These are phyloP conservation scores for Taxillus chinensis DNA, from an alignment of 164 flowering plant species.

Conservation along the genomic window DNA sequence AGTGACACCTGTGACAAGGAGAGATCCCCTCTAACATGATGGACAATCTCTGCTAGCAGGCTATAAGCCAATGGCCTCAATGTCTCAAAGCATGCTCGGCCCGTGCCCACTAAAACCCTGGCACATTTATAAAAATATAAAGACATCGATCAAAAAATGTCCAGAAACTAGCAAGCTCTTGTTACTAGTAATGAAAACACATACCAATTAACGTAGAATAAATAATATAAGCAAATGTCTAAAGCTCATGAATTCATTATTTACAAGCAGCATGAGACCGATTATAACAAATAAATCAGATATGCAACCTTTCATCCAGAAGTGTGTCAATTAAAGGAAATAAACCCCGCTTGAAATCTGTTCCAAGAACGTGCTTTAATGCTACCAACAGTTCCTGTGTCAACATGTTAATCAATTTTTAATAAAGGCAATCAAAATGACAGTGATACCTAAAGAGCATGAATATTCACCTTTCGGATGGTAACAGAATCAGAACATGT, in stretches of 20 bases:
- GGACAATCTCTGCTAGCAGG: slow-evolving; percentile 92
- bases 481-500: slow-evolving; percentile 95
- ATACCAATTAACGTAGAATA: neutral
- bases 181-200: neutral
- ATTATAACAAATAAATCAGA: neutral
- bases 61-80: slow-evolving; percentile 96
- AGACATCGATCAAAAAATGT: neutral
- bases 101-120: slow-evolving; percentile 95
- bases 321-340: slow-evolving; percentile 93
- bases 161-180: neutral
- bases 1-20: slow-evolving; percentile 74
- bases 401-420: neutral
- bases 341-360: slow-evolving; percentile 91
- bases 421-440: neutral
- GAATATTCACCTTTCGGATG: slow-evolving; percentile 61
- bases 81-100: slow-evolving; percentile 90
- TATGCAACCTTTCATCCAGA: slow-evolving; percentile 74
- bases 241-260: too few relatives aligned
- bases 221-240: neutral
- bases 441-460: neutral
- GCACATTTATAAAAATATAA: slow-evolving; percentile 1
- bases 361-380: slow-evolving; percentile 89
- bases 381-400: slow-evolving; percentile 91
- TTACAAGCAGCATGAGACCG: neutral
- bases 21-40: slow-evolving; percentile 88